Evolutionary conservation across 192 early-diverging fungal genomes (phyloP), one percentile per base, ranked within the genome.

Genomic region (Spizellomyces punctatus): DNA sequence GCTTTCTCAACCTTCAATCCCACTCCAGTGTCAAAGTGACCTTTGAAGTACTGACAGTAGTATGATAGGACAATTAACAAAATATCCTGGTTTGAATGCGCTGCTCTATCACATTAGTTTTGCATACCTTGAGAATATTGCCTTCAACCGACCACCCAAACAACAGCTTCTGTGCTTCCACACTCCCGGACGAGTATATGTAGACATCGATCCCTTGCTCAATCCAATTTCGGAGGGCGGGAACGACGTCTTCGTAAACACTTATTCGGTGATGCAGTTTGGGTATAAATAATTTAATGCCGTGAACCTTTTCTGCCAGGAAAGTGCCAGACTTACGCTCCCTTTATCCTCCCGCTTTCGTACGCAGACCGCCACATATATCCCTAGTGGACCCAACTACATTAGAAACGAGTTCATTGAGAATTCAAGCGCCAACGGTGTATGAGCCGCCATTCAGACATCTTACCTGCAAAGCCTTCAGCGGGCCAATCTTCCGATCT

Each of bases 141-240:
- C 95, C 95, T 54, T 93, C 85, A 46, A 90, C 86, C 4, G 90
- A 91, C 72, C 85, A 89, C 12, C 89, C 88, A 81, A 99, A 97
- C 8, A 99, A 77, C 10, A 97, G 83, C 79, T 98, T 98, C 68
- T 99, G 97, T 0, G 96, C 97, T 46, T 83, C 79, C 6, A 99
- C 86, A 57, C 94, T 95, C 9, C 97, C 97, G 67, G 95, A 98
- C 36, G 95, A 97, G 85, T 98, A 99, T 45, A 99, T 97, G 74
- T 90, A 97, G 50, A 98, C 83, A 68, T 82, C 83, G 50, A 85
- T 81, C 22, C 83, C 85, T 6, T 71, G 8, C 22, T 42, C 64
- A 21, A 74, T 81, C 95, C 95, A 98, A 22, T 76, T 58, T 8
- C 90, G 78, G 0, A 99, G 86, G 2, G 91, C 91, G 9, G 85